phyloP scores from a whole-genome alignment of 1,284 basidiomycete species.

The Chalciporus sp. region DNA sequence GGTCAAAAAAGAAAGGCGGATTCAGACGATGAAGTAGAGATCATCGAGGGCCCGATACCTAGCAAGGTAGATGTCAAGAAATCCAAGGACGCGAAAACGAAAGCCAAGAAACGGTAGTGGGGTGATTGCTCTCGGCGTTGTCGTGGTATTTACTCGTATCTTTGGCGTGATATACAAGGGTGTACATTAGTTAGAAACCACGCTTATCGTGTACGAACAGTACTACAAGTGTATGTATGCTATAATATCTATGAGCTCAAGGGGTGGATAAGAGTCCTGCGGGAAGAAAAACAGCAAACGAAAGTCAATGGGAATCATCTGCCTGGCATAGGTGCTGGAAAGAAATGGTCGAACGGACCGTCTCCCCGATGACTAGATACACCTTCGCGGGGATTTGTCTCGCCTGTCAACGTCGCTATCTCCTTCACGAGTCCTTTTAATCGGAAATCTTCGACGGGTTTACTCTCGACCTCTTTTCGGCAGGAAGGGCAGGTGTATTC shows the following conservation, averaged over 20 bases:
- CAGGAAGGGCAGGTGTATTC: constrained; percentile 70
- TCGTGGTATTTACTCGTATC: neutral
- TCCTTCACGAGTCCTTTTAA: constrained; percentile 57
- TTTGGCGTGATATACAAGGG: neutral
- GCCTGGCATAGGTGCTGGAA: constrained; percentile 28
- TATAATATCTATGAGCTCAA: neutral
- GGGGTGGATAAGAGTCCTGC: neutral
- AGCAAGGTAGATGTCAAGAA: constrained; percentile 39
- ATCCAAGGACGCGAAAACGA: constrained; percentile 35
- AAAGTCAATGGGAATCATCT: constrained; percentile 1
- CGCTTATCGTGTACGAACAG: constrained; percentile 5
- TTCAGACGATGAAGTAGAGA: constrained; percentile 57
- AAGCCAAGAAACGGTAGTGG: constrained; percentile 38
- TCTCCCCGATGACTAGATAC: constrained; percentile 18
- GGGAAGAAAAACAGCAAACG: neutral
- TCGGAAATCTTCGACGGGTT: constrained; percentile 60
- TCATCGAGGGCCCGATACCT: constrained; percentile 48
- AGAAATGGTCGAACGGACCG: constrained; percentile 57
- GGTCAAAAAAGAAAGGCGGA: constrained; percentile 49
- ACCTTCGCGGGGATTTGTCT: constrained; percentile 42
- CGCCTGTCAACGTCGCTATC: constrained; percentile 49
- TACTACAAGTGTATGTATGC: too few species aligned
- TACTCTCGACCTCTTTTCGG: constrained; percentile 46
- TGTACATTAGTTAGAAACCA: constrained; percentile 2
- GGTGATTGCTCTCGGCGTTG: neutral